Evolutionary conservation across 2,329 filamentous ascomycete species (phyloP).

Genomic region (Aspergillus neoniger): DNA sequence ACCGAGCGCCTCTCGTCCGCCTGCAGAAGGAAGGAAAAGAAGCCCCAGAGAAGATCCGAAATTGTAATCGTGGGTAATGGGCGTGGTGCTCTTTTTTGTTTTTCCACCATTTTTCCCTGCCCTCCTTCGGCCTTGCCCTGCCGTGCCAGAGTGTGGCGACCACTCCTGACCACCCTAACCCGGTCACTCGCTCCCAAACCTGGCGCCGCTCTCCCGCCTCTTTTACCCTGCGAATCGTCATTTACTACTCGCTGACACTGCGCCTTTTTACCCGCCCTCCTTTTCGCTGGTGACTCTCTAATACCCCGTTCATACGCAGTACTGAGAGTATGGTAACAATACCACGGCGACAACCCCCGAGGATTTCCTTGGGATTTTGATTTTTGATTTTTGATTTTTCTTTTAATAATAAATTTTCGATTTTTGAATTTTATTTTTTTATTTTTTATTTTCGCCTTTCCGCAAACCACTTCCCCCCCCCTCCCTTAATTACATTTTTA

Average conservation of each 20-base stretch:
- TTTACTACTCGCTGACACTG: constrained; percentile 1
- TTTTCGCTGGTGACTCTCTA: not conserved
- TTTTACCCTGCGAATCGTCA: constrained; percentile 13
- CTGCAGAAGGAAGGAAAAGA: constrained; percentile 25
- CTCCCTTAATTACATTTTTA: constrained; percentile 20
- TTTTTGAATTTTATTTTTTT: constrained; percentile 4
- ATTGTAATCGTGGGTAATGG: constrained; percentile 8
- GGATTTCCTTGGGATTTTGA: not conserved
- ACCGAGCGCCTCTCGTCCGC: constrained; percentile 21
- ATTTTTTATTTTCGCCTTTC: constrained; percentile 13
- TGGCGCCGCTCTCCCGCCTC: constrained; percentile 21
- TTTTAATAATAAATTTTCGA: constrained; percentile 4
- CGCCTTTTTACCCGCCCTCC: not conserved
- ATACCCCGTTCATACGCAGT: not conserved
- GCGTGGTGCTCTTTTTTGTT: constrained; percentile 5
- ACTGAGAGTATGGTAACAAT: not conserved
- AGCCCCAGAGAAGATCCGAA: constrained; percentile 25
- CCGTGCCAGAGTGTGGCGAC: constrained; percentile 17
- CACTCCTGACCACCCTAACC: constrained; percentile 13
- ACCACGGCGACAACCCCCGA: constrained; percentile 1
- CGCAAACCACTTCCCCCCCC: not conserved
- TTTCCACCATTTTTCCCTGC: constrained; percentile 2
- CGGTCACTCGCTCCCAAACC: constrained; percentile 13
- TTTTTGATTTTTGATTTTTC: not conserved
- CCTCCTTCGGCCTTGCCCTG: constrained; percentile 4